Evolutionary conservation across 768 basidiomycete species (phyloP).

Genomic region (Rhodosporidiobolus odoratus): DNA sequence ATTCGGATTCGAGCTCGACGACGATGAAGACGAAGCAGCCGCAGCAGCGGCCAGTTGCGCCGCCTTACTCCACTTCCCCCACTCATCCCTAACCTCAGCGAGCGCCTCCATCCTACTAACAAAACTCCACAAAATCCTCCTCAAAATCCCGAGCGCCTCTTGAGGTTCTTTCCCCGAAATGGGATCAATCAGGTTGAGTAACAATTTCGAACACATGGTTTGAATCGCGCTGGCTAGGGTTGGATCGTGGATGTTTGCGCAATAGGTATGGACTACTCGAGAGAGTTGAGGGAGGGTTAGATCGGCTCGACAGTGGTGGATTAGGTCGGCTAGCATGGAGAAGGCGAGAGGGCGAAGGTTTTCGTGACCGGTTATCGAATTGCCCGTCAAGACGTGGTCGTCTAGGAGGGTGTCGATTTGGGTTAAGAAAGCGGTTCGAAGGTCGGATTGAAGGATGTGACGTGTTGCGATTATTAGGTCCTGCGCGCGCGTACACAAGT

Average conservation of each 20-base stretch:
- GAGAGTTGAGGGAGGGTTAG: conserved; percentile 69
- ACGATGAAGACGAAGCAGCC: no score
- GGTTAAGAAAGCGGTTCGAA: conserved; percentile 69
- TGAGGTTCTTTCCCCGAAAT: conserved; percentile 63
- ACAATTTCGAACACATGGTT: conserved; percentile 84
- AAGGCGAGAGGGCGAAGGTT: conserved; percentile 74
- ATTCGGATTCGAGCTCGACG: no score
- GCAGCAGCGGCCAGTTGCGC: no score
- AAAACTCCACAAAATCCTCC: conserved; percentile 71
- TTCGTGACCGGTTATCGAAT: conserved; percentile 75
- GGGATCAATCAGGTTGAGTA: conserved; percentile 79
- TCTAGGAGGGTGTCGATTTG: conserved; percentile 86
- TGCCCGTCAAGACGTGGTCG: conserved; percentile 81
- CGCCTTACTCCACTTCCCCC: conserved; percentile 40
- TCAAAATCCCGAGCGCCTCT: conserved; percentile 65
- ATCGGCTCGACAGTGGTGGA: conserved; percentile 82
- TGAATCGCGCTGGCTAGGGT: conserved; percentile 73
- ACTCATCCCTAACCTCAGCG: conserved; percentile 53
- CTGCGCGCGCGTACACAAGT: conserved; percentile 47
- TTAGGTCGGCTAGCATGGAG: conserved; percentile 82
- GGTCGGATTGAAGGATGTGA: conserved; percentile 73
- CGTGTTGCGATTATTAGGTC: conserved; percentile 88
- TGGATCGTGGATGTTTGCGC: conserved; percentile 81
- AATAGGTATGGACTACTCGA: conserved; percentile 74
- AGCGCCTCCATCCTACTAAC: conserved; percentile 80